A percentile compares a stretch with the other conserved stretches of the same genome.
Conservation (phyloP, 2,329 filamentous ascomycete species). For the Stemphylium vesicarium region DNA sequence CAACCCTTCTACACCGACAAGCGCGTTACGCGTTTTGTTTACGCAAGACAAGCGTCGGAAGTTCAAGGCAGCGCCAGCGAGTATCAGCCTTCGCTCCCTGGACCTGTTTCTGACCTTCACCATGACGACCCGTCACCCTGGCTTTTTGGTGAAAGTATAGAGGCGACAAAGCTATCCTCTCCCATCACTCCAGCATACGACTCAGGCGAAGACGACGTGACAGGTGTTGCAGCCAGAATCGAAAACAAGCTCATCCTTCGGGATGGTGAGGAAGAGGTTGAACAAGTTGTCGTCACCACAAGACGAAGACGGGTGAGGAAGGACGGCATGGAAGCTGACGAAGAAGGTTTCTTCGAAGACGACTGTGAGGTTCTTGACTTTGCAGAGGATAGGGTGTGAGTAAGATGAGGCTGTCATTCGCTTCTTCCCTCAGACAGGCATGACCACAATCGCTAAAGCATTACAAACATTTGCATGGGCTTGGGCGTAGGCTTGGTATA, state of each 20-base stretch:
- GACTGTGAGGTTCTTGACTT: conserved; percentile 92
- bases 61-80: conserved; percentile 34
- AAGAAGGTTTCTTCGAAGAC: conserved; percentile 83
- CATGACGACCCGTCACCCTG: conserved; percentile 51
- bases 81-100: conserved; percentile 25
- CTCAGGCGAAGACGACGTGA: conserved; percentile 50
- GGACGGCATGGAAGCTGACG: conserved; percentile 62
- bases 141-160: conserved; percentile 61
- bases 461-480: background rate
- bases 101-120: conserved; percentile 39
- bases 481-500: background rate
- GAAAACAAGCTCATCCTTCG: conserved; percentile 56
- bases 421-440: background rate
- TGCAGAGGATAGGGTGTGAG: conserved; percentile 63
- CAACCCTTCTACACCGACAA: conserved; percentile 94
- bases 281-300: conserved; percentile 84
- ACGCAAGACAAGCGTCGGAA: conserved; percentile 49
- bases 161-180: conserved; percentile 55
- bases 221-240: conserved; percentile 55
- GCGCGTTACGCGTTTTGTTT: conserved; percentile 78
- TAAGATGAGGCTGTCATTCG: background rate
- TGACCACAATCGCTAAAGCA: no score
- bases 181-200: conserved; percentile 46
- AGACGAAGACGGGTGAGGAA: conserved; percentile 67
- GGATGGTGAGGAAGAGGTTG: conserved; percentile 64